A percentile compares a stretch with the other conserved stretches of the same genome.
Conservation (phyloP, 768 basidiomycete genomes). For the Termitomyces titanicus region DNA sequence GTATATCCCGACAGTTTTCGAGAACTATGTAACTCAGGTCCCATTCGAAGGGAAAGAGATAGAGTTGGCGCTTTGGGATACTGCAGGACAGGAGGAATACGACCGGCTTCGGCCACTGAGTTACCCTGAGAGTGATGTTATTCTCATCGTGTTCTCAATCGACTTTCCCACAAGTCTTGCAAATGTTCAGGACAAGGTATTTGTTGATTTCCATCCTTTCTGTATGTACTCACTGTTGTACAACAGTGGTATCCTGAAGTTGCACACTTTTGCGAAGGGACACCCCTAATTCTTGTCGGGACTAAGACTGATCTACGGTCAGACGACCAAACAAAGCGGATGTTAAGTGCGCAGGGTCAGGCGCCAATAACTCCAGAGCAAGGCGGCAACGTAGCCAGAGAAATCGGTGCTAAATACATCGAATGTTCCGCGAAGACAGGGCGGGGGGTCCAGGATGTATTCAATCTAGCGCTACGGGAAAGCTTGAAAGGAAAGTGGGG, state of each 20-base stretch:
- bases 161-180: constrained; percentile 90
- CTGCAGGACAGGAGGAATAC: constrained; percentile 96
- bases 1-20: constrained; percentile 92
- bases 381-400: constrained; percentile 80
- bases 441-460: constrained; percentile 86
- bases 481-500: constrained; percentile 81
- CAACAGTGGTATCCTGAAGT: constrained; percentile 90
- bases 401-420: constrained; percentile 90
- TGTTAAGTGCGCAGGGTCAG: constrained; percentile 88
- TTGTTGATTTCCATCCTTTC: constrained; percentile 11
- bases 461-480: constrained; percentile 83
- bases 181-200: constrained; percentile 87
- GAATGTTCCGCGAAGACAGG: constrained; percentile 97
- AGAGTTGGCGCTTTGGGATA: constrained; percentile 98
- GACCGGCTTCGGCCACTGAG: constrained; percentile 82
- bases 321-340: constrained; percentile 81
- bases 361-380: constrained; percentile 79
- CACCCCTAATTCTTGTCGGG: constrained; percentile 87
- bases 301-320: constrained; percentile 91
- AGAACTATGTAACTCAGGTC: constrained; percentile 89
- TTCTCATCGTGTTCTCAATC: constrained; percentile 91
- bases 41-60: constrained; percentile 85
- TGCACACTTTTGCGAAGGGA: constrained; percentile 86
- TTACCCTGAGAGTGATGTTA: constrained; percentile 87
- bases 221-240: constrained; percentile 4